Evolutionary conservation across 1,284 basidiomycete species (phyloP).

Genomic region (Microbotryomycetes sp.): DNA sequence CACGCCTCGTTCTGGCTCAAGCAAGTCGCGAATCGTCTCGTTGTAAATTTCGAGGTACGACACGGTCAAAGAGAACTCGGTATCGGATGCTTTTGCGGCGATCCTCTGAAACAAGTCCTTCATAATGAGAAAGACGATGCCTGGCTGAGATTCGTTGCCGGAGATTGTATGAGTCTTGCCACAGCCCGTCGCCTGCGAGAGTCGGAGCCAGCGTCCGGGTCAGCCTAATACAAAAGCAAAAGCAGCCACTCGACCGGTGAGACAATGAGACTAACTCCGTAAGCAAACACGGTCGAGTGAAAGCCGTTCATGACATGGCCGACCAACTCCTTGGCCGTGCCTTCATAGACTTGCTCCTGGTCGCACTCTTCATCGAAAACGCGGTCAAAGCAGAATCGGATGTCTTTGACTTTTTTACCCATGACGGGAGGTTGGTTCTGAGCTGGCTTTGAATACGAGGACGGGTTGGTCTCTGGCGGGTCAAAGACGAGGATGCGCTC

Average conservation of each 20-base stretch:
- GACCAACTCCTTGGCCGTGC: constrained; percentile 74
- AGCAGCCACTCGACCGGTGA: too few relatives aligned
- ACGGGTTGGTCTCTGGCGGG: constrained; percentile 61
- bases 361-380: constrained; percentile 72
- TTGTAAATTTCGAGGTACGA: constrained; percentile 98
- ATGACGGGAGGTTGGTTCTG: constrained; percentile 6
- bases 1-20: constrained; percentile 55
- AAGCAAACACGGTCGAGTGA: constrained; percentile 94
- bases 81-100: constrained; percentile 69
- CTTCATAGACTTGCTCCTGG: constrained; percentile 78
- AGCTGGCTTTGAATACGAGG: constrained; percentile 7
- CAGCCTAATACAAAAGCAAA: background rate
- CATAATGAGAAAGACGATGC: constrained; percentile 95
- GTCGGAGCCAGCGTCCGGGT: too few relatives aligned
- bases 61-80: constrained; percentile 70
- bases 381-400: constrained; percentile 85
- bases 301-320: constrained; percentile 81
- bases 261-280: constrained; percentile 63
- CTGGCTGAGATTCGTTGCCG: constrained; percentile 74
- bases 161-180: constrained; percentile 98
- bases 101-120: constrained; percentile 86
- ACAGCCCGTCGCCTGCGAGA: constrained; percentile 82
- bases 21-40: constrained; percentile 92
- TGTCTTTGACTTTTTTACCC: constrained; percentile 35
- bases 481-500: constrained; percentile 73